Conservation (phyloP, 495 filamentous ascomycete species). For the Diplogelasinospora grovesii region DNA sequence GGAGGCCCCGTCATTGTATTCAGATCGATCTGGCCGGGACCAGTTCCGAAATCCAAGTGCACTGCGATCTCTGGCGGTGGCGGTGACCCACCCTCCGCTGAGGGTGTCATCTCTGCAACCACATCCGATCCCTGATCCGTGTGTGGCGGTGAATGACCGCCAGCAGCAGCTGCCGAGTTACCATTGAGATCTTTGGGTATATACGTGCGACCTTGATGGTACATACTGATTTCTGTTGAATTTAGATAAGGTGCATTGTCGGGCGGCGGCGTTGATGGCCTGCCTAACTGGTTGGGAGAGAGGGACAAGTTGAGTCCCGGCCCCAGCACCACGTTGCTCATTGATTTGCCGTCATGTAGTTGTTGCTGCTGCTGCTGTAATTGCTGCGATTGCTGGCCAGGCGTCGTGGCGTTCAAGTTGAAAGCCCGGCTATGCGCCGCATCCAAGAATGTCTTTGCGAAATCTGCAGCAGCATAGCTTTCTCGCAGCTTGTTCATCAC, state of each 20-base stretch:
- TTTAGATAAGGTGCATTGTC: constrained; percentile 31
- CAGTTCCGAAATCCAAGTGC: too few relatives aligned
- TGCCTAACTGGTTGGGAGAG: constrained; percentile 6
- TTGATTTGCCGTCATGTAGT: too few relatives aligned
- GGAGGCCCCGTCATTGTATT: too few relatives aligned
- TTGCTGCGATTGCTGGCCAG: constrained; percentile 45
- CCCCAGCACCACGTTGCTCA: too few relatives aligned
- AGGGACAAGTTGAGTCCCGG: too few relatives aligned
- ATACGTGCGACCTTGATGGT: constrained; percentile 6
- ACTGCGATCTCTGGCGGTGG: too few relatives aligned
- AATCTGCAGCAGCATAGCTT: constrained; percentile 82
- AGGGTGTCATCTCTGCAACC: neutral
- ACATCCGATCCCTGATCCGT: constrained; percentile 13
- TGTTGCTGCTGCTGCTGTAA: constrained; percentile 3
- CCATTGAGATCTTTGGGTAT: neutral
- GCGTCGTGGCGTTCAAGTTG: too few relatives aligned
- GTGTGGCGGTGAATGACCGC: constrained; percentile 24
- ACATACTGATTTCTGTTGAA: constrained; percentile 10
- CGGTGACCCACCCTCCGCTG: too few relatives aligned
- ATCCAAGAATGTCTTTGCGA: constrained; percentile 76
- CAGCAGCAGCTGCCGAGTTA: constrained; percentile 1
- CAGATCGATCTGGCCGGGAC: too few relatives aligned
- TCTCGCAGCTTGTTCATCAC: constrained; percentile 75
- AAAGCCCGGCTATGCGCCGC: constrained; percentile 79
- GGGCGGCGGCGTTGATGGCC: constrained; percentile 37